Evolutionary conservation across 1,284 basidiomycete genomes (phyloP), one percentile per base, ranked within the genome.

Genomic region (Exobasidium cylindrosporum): DNA sequence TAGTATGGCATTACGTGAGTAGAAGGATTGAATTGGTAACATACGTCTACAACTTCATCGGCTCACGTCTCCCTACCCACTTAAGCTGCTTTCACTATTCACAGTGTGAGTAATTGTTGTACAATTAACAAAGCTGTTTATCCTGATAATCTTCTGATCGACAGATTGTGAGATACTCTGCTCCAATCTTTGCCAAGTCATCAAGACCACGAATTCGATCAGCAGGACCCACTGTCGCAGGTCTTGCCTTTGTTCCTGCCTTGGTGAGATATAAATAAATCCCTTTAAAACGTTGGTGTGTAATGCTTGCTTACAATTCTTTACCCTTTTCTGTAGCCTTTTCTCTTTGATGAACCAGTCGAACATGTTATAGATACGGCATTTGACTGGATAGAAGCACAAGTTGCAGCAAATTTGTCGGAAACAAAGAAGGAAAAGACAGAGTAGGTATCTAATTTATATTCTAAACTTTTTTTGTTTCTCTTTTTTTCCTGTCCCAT

Each of bases 151-250:
- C 32, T 55, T 52, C 7, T 26, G 29, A 17, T 6, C 17, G 10
- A 40, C 50, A 57, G 46, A 66, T 77, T 55, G 72, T 74, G 2
- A 57, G 85, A 54, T 88, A 92, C 73, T 86, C 89, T 2, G 88
- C 88, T 72, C 89, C 87, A 69, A 85, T 86, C 3, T 91, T 92
- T 76, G 83, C 82, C 35, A 88, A 87, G 68, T 84, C 83, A 24
- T 81, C 84, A 61, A 90, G 86, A 72, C 83, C 85, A 2, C 84
- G 87, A 45, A 69, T 92, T 44, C 87, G 76, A 72, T 83, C 85
- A 1, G 91, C 90, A 88, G 92, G 90, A 17, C 92, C 92, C 1
- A 93, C 91, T 0, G 69, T 85, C 26, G 88, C 88, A 1, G 90
- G 90, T 52, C 63, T 82, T 14, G 67, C 77, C n/a, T 74, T 80